phyloP scores from a whole-genome alignment of 2,329 filamentous ascomycete species.

The Curvularia lunata region DNA sequence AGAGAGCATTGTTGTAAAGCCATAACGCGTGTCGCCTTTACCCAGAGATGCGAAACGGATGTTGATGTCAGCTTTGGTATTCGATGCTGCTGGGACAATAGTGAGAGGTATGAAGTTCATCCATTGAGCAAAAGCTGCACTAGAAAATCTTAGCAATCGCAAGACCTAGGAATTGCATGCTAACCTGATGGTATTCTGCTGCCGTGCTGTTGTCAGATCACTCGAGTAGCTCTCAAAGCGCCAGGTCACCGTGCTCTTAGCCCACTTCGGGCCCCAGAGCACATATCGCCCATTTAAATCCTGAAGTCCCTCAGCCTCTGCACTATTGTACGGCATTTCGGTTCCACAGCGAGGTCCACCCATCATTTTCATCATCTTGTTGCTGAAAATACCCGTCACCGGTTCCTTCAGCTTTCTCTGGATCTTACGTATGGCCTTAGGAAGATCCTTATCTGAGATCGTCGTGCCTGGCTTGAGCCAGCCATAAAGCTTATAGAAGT shows the following conservation, averaged over 20 bases:
- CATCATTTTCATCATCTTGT: conserved; percentile 35
- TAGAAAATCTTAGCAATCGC: conserved; percentile 6
- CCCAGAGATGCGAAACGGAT: conserved; percentile 33
- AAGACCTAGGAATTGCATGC: conserved; percentile 3
- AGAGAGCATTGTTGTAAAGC: conserved; percentile 31
- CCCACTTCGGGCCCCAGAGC: conserved; percentile 40
- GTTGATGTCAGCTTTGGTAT: conserved; percentile 32
- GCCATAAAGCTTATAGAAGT: conserved; percentile 40
- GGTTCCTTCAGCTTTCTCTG: conserved; percentile 35
- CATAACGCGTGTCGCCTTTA: conserved; percentile 26
- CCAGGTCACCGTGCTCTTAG: conserved; percentile 35
- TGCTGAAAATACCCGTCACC: conserved; percentile 34
- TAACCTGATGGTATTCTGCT: conserved; percentile 33
- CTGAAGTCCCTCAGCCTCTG: conserved; percentile 19
- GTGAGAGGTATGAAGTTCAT: conserved; percentile 28
- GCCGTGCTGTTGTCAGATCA: conserved; percentile 27
- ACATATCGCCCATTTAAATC: conserved; percentile 31
- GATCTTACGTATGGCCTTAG: conserved; percentile 37
- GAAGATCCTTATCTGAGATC: conserved; percentile 32
- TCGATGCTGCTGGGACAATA: conserved; percentile 21
- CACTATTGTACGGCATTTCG: conserved; percentile 31
- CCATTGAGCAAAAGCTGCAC: conserved; percentile 38
- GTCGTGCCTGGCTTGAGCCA: conserved; percentile 31
- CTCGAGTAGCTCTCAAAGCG: conserved; percentile 34
- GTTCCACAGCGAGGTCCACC: conserved; percentile 36